Base-by-base conservation (phyloP, 1,284 basidiomycete species). In the Apiotrichum veenhuisii region DNA sequence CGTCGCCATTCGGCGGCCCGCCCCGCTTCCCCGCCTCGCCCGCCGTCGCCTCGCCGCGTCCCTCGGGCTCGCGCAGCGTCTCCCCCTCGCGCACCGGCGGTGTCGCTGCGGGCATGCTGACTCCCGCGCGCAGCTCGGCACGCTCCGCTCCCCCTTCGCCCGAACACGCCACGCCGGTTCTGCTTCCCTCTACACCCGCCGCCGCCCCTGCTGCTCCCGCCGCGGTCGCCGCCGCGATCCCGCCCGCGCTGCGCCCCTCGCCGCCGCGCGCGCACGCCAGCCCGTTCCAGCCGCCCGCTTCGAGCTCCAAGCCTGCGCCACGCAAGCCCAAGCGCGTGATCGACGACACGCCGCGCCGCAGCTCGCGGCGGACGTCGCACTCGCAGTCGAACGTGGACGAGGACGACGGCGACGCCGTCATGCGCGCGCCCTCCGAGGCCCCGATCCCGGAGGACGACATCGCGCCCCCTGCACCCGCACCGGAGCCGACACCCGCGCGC, bases 1-100 rank as follows among this genome's bases (percentile, higher is more conserved):
- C 52, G 14, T 68, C 68, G 18, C 71, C 72, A 0, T 75, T 75
- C 56, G 54, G 67, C 11, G 73, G 73, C 7, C 73, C 73, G 23
- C 73, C 73, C 3, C 62, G 68, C 41, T 75, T 75, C 61, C 68
- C 72, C 14, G 46, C 54, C 34, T 36, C 54, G 36, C 51, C 58
- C 15, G 45, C 45, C 12, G 27, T 50, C 10, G 41, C 50, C 42
- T 18, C 53, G 40, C 50, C 44, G 14, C 44, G 42, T n/a, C 33
- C 34, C 18, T 12, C 33, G 2, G 45, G 20, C 9, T 47, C 45
- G 12, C 25, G 45, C 25, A 36, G 12, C 15, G 12, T 20, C n/a
- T 47, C 45, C 3, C 45, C 57, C n/a, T 18, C 49, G 36, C 42
- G 26, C 26, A 10, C 5, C 36, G 36, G 30, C 18, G 18, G n/a